Evolutionary conservation across 148 eudicot genomes (phyloP).

Genomic region (Cornus kousa): DNA sequence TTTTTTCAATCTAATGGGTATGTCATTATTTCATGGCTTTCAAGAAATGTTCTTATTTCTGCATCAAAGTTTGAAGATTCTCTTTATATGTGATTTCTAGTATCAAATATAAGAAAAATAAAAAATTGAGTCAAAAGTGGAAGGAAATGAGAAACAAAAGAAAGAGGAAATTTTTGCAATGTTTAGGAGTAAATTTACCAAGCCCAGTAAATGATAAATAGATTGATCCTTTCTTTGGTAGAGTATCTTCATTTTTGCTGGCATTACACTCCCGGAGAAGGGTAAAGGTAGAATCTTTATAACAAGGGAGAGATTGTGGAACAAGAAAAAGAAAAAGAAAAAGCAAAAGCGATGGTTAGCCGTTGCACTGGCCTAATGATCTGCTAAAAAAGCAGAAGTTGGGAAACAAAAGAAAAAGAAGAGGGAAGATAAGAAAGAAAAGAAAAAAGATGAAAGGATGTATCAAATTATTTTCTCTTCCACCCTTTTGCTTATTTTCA

Average conservation of each 20-base stretch:
- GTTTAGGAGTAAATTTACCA: not conserved
- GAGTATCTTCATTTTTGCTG: not conserved
- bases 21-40: slow-evolving; percentile 14
- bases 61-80: not conserved
- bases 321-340: not conserved
- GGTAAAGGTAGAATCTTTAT: not conserved
- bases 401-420: not conserved
- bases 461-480: too few species aligned
- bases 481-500: not conserved
- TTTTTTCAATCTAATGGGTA: slow-evolving; percentile 93
- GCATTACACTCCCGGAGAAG: not conserved
- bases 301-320: not conserved
- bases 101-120: not conserved
- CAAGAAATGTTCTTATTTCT: not conserved
- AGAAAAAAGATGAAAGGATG: not conserved
- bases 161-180: not conserved
- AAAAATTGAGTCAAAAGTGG: not conserved
- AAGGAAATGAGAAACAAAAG: not conserved
- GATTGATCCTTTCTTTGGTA: not conserved
- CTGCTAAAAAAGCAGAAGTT: too few species aligned
- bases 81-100: not conserved
- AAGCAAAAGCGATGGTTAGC: not conserved
- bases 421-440: not conserved
- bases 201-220: too few species aligned
- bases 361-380: too few species aligned